Base-by-base conservation (phyloP, 257 asterid species). In the Solanum pennellii region DNA sequence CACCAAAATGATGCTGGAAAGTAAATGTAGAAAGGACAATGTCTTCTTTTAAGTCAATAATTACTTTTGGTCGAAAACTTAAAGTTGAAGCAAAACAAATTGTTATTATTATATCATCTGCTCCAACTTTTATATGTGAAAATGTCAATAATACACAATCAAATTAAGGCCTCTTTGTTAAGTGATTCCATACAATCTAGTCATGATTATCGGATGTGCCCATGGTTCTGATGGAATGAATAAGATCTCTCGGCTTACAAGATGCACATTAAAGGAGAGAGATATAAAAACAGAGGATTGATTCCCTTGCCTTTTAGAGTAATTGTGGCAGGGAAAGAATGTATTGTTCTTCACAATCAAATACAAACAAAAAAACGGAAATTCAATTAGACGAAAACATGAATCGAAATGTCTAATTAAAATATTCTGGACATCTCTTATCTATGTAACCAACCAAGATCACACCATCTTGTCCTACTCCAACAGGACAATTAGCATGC, bases 401-500 rank as follows among this genome's bases (percentile, higher is more conserved):
- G 27, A 27, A 16, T 16, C 10, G 16, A 45, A 80, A 16, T n/a
- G 45, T 71, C 93, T 73, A 92, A 68, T 90, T 89, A 90, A 97
- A 95, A 91, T 97, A 97, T 89, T 94, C 95, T 14, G 96, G 94
- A 84, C 99, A 97, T 90, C 93, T 94, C 89, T 86, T 92, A 31
- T 89, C 93, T 82, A 86, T 91, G 35, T 90, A 91, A 52, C 29
- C 45, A 59, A 87, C 68, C 94, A 95, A 89, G 69, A 97, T 84
- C 76, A 89, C 72, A 44, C 99, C 99, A 90, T 97, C 97, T 60
- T 93, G 89, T 65, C 99, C 98, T 12, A 97, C 94, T 27, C 92
- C 98, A 73, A 93, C 97, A 35, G 92, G 91, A 66, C 99, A 97
- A 73, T 90, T 92, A 12, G 94, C 98, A 79, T 95, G 99, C 95